A percentile compares a stretch with the other conserved stretches of the same genome.
These are phyloP conservation scores for Fusarium tanahbumbuense DNA, from an alignment of 2,329 filamentous ascomycete species.

Conservation along the genomic window DNA sequence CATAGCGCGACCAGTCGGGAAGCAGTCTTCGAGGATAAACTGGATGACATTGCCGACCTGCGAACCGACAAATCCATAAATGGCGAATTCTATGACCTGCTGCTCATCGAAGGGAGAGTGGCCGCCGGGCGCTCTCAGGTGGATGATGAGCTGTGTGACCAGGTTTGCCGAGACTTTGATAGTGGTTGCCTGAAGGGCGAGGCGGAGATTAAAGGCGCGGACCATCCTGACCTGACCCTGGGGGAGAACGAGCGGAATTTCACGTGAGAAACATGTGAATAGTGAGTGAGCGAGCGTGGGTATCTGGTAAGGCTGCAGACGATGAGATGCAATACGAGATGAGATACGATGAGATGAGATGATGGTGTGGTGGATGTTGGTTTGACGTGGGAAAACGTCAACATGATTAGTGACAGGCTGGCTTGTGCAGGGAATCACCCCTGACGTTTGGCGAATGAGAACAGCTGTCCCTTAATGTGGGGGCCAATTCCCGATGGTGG, in stretches of 20 bases:
- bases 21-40: slow-evolving; percentile 51
- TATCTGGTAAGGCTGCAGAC: slow-evolving; percentile 6
- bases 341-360: not conserved
- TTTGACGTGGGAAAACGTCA: slow-evolving; percentile 15
- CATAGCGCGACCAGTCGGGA: slow-evolving; percentile 46
- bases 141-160: slow-evolving; percentile 46
- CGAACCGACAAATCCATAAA: slow-evolving; percentile 52
- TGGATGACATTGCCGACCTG: slow-evolving; percentile 53
- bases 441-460: slow-evolving; percentile 29
- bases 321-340: not conserved
- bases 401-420: slow-evolving; percentile 38
- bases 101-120: slow-evolving; percentile 47
- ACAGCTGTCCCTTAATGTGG: slow-evolving; percentile 40
- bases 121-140: slow-evolving; percentile 31
- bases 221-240: slow-evolving; percentile 38
- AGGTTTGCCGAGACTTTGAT: slow-evolving; percentile 50
- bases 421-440: slow-evolving; percentile 31
- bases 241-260: not conserved
- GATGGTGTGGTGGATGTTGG: slow-evolving; percentile 5
- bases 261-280: slow-evolving; percentile 24
- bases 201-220: slow-evolving; percentile 46
- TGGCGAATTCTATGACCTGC: slow-evolving; percentile 52
- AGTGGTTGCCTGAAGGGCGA: slow-evolving; percentile 46
- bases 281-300: not conserved
- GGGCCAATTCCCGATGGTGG: not conserved